phyloP scores from a whole-genome alignment of 1,284 basidiomycete species.

The Takashimella koratensis region DNA sequence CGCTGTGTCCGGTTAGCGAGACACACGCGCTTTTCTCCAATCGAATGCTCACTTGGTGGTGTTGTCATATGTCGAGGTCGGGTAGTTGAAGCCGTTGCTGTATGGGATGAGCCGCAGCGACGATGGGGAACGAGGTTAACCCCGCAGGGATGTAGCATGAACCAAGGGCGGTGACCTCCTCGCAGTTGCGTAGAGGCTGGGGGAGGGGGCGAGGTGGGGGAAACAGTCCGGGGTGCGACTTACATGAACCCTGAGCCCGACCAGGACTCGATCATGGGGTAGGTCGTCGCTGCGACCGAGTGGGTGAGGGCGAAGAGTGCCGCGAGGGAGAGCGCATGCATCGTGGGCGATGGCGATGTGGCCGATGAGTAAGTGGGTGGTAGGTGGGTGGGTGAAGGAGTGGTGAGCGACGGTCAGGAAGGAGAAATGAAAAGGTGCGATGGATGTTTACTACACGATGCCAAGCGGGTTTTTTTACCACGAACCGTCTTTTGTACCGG shows the following conservation, averaged over 20 bases:
- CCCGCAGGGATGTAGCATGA: not conserved
- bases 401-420: too few relatives aligned
- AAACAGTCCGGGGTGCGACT: too few relatives aligned
- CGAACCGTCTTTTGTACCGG: too few relatives aligned
- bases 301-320: not conserved
- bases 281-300: conserved; percentile 13
- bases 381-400: too few relatives aligned
- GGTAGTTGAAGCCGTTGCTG: conserved; percentile 28
- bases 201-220: too few relatives aligned
- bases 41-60: conserved; percentile 41
- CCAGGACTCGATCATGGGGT: conserved; percentile 24
- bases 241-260: conserved; percentile 28
- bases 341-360: not conserved
- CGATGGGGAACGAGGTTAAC: not conserved
- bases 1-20: conserved; percentile 55
- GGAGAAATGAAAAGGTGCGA: not conserved
- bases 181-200: too few relatives aligned
- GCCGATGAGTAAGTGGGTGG: not conserved
- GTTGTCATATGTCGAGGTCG: conserved; percentile 34
- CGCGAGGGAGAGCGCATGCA: not conserved
- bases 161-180: too few relatives aligned
- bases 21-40: too few relatives aligned
- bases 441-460: too few relatives aligned
- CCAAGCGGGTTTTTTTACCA: too few relatives aligned
- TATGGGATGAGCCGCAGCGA: conserved; percentile 8